A percentile compares a stretch with the other conserved stretches of the same genome.
Conservation (phyloP, 1,139 yeast genomes). For the Blastobotrys raffinosifermentans region DNA sequence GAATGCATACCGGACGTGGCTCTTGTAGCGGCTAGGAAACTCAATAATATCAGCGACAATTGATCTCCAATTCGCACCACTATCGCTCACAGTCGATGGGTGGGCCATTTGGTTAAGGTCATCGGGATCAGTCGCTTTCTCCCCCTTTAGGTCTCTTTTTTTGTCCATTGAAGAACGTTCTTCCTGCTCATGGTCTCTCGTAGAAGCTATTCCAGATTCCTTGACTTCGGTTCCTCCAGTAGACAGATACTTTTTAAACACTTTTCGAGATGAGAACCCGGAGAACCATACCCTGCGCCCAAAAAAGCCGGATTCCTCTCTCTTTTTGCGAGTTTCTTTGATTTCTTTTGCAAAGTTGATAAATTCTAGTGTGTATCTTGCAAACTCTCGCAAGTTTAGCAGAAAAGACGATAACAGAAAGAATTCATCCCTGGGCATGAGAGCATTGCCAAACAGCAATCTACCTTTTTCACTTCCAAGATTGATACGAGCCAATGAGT, state of each 20-base stretch:
- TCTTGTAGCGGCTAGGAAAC: conserved; percentile 26
- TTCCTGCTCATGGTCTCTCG: conserved; percentile 6
- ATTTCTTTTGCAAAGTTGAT: conserved; percentile 33
- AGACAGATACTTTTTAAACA: conserved; percentile 34
- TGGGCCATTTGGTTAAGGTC: background rate
- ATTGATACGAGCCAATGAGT: conserved; percentile 16
- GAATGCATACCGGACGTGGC: conserved; percentile 41
- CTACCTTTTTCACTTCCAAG: conserved; percentile 4
- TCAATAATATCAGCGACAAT: conserved; percentile 19
- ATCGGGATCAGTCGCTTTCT: conserved; percentile 2
- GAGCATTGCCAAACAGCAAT: conserved; percentile 16
- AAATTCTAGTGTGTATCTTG: conserved; percentile 31
- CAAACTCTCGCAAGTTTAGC: conserved; percentile 41
- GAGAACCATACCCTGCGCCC: conserved; percentile 42
- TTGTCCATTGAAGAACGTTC: too few species aligned
- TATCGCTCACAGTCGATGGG: background rate
- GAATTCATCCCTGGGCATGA: conserved; percentile 44
- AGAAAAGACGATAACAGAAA: conserved; percentile 44
- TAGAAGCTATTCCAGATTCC: conserved; percentile 25
- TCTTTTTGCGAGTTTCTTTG: conserved; percentile 28
- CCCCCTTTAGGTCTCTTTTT: too few species aligned
- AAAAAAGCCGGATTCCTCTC: conserved; percentile 34
- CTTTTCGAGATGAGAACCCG: conserved; percentile 31
- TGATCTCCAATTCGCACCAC: too few species aligned
- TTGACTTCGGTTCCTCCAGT: conserved; percentile 21